A percentile compares a stretch with the other conserved stretches of the same genome.
Evolutionary conservation across 495 filamentous ascomycete genomes (phyloP).

Genomic region (Rhypophila decipiens): DNA sequence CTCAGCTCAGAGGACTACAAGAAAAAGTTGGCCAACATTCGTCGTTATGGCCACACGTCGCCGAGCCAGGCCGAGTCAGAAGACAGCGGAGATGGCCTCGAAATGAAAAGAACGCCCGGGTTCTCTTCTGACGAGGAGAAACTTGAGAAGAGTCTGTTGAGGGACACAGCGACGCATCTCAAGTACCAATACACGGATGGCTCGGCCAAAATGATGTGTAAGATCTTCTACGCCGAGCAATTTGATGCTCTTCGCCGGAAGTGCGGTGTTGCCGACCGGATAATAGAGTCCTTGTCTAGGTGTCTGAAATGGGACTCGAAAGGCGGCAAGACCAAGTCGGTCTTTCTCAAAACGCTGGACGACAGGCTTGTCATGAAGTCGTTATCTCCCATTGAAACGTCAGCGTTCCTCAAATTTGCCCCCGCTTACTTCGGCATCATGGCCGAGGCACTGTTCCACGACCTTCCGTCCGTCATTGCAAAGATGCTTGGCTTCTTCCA

Average conservation of each 20-base stretch:
- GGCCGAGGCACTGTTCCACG: constrained; percentile 92
- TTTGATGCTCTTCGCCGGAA: constrained; percentile 92
- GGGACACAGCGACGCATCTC: constrained; percentile 80
- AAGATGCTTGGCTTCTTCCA: constrained; percentile 99
- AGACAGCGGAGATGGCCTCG: constrained; percentile 23
- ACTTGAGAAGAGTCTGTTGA: constrained; percentile 70
- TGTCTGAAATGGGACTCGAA: constrained; percentile 98
- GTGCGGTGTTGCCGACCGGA: constrained; percentile 86
- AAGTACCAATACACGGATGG: constrained; percentile 93
- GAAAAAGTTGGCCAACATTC: constrained; percentile 67
- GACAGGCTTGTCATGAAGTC: constrained; percentile 79
- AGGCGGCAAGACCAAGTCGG: constrained; percentile 93
- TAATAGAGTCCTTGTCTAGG: constrained; percentile 88
- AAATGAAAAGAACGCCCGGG: constrained; percentile 16
- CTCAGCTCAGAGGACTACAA: constrained; percentile 80
- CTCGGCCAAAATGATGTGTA: constrained; percentile 89
- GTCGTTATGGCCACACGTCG: constrained; percentile 46
- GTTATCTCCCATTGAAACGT: constrained; percentile 80
- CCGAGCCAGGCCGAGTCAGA: constrained; percentile 21
- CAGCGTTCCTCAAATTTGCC: constrained; percentile 89
- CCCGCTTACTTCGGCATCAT: constrained; percentile 97
- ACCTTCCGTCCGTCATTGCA: constrained; percentile 92
- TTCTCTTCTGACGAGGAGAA: constrained; percentile 41
- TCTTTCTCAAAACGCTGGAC: constrained; percentile 97
- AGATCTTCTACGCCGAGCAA: constrained; percentile 96